These are phyloP conservation scores for Salix viminalis DNA, from an alignment of 345 rosid species.

Conservation along the genomic window DNA sequence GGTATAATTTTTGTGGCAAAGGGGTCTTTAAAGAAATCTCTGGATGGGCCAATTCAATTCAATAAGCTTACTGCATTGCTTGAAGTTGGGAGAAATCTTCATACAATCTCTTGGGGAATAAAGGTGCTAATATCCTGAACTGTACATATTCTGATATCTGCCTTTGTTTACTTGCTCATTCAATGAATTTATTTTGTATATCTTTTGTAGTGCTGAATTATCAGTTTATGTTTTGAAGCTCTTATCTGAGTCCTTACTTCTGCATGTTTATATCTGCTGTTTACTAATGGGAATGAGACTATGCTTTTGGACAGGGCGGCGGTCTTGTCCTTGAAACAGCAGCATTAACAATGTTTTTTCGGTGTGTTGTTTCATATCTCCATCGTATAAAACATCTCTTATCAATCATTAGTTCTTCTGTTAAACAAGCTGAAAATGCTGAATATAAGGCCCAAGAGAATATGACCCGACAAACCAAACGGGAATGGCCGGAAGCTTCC, in stretches of 20 bases:
- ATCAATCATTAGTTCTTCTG: constrained; percentile 31
- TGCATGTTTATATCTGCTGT: neutral
- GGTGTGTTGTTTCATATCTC: constrained; percentile 42
- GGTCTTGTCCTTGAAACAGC: constrained; percentile 55
- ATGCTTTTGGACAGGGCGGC: constrained; percentile 68
- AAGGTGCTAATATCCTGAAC: constrained; percentile 48
- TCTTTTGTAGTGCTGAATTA: neutral
- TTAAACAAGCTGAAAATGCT: constrained; percentile 27
- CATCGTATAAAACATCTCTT: constrained; percentile 28
- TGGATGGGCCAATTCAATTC: constrained; percentile 45
- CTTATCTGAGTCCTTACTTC: constrained; percentile 3
- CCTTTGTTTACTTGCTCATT: constrained; percentile 4
- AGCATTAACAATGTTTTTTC: constrained; percentile 46
- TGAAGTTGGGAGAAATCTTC: constrained; percentile 53
- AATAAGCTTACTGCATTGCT: constrained; percentile 54
- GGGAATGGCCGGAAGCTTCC: constrained; percentile 40
- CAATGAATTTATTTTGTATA: neutral
- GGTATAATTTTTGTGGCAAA: constrained; percentile 49
- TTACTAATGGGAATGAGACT: constrained; percentile 26
- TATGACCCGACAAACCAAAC: constrained; percentile 30
- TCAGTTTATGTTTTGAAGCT: neutral
- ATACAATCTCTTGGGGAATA: constrained; percentile 43
- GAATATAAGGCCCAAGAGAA: constrained; percentile 29
- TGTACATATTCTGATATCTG: constrained; percentile 3
- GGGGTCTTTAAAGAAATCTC: constrained; percentile 44